Evolutionary conservation across 2,329 filamentous ascomycete genomes (phyloP), one percentile per base, ranked within the genome.

Genomic region (Peltaster fructicola): DNA sequence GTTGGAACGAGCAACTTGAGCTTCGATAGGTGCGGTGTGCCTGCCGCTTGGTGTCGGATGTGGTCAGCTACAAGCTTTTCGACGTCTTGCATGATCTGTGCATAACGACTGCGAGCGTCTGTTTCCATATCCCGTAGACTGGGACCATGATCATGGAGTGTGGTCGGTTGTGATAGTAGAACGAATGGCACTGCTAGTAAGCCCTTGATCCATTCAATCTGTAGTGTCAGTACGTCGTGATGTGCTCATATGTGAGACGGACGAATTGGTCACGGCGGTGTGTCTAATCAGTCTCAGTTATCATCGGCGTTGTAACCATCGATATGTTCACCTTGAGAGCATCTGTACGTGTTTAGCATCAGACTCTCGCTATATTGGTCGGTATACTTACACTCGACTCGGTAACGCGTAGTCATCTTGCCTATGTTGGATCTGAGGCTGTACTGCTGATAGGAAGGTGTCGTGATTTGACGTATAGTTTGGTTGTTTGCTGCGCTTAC

Each of bases 151-250:
- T 84, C 74, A 42, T 85, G 82, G 20, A 82, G 69, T 11, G 81
- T 81, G 1, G 81, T 90, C 3, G 88, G 88, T 47, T 95, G 84
- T 1, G 85, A 93, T 50, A 92, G 82, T 26, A 98, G 68, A 18
- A 98, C 85, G 47, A 98, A 98, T 0, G 88, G 88, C 1, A 95
- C 85, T 2, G 88, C 88, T 8, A 95, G 61, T 4, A 95, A 66
- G 9, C 49, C 49, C 43, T 98, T 95, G 61, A 95, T 80, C 85
- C 85, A 95, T 41, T 51, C 48, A 34, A 44, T 45, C 36, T 41
- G 23, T 15, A 20, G 10, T 22, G 14, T 29, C 8, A 30, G 27
- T 52, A 63, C 26, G 20, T 19, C 23, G 12, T 14, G 4, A 11
- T 11, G 8, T 8, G 8, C 10, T 14, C n/a, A 11, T n/a, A 8